These are phyloP conservation scores for Lasiosphaeriaceae sp. DNA, from an alignment of 495 filamentous ascomycete genomes.

Conservation along the genomic window DNA sequence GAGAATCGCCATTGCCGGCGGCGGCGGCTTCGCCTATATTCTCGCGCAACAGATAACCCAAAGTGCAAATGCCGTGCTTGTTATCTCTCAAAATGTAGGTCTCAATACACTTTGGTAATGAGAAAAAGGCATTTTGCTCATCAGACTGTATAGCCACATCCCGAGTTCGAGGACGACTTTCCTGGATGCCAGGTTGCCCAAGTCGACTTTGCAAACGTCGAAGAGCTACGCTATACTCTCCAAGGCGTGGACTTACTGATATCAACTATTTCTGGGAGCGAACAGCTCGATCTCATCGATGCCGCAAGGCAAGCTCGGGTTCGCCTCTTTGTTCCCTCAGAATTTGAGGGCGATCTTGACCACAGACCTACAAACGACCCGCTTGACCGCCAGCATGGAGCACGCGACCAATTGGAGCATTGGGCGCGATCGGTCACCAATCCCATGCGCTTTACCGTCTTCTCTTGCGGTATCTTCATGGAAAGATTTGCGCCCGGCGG, in stretches of 20 bases:
- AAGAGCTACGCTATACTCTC: conserved; percentile 57
- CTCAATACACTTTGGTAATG: neutral
- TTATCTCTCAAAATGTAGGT: conserved; percentile 62
- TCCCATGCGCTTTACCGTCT: conserved; percentile 59
- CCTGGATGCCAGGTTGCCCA: conserved; percentile 55
- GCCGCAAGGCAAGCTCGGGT: conserved; percentile 63
- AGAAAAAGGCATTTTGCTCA: conserved; percentile 3
- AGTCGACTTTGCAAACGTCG: conserved; percentile 58
- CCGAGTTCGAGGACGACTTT: conserved; percentile 39
- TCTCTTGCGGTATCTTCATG: conserved; percentile 73
- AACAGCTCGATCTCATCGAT: conserved; percentile 69
- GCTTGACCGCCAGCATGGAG: conserved; percentile 44
- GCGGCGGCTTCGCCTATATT: conserved; percentile 61
- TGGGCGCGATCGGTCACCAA: conserved; percentile 38
- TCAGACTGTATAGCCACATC: conserved; percentile 15
- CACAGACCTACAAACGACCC: conserved; percentile 53
- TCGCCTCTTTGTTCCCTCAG: conserved; percentile 66
- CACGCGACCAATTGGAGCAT: conserved; percentile 53
- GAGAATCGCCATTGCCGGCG: conserved; percentile 71
- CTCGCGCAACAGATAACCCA: conserved; percentile 58
- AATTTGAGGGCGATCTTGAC: conserved; percentile 61
- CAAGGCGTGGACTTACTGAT: conserved; percentile 70
- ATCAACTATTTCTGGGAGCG: conserved; percentile 61
- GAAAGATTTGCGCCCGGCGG: conserved; percentile 68
- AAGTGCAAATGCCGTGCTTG: conserved; percentile 60